A percentile compares a stretch with the other conserved stretches of the same genome.
phyloP scores from a whole-genome alignment of 805 yeast genomes.

The Candida sonorensis region DNA sequence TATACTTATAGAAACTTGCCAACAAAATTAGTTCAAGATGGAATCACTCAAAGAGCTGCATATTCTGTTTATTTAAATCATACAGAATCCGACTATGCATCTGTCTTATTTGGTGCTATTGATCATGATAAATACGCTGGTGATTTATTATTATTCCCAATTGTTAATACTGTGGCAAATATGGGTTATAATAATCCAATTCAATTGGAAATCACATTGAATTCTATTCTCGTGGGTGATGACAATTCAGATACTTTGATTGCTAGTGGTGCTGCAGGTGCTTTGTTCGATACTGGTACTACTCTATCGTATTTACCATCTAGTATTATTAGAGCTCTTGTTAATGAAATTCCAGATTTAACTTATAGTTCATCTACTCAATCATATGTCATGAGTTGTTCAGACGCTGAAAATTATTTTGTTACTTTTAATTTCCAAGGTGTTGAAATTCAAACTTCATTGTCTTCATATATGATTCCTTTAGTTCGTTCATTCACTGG shows the following conservation, averaged over 20 bases:
- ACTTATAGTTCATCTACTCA: slow-evolving; percentile 33
- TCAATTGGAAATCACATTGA: slow-evolving; percentile 43
- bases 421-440: slow-evolving; percentile 55
- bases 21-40: slow-evolving; percentile 46
- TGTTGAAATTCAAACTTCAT: slow-evolving; percentile 43
- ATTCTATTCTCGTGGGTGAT: slow-evolving; percentile 27
- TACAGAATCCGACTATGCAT: slow-evolving; percentile 36
- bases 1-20: slow-evolving; percentile 65
- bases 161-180: slow-evolving; percentile 35
- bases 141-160: slow-evolving; percentile 39
- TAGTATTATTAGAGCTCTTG: slow-evolving; percentile 19
- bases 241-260: slow-evolving; percentile 14
- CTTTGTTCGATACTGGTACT: slow-evolving; percentile 53
- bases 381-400: slow-evolving; percentile 42
- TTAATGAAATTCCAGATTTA: slow-evolving; percentile 30
- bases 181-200: slow-evolving; percentile 33
- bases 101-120: slow-evolving; percentile 66
- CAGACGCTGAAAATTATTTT: slow-evolving; percentile 16
- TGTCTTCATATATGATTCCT: slow-evolving; percentile 21
- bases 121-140: slow-evolving; percentile 61
- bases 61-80: slow-evolving; percentile 59
- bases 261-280: slow-evolving; percentile 28
- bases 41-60: slow-evolving; percentile 45
- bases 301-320: slow-evolving; percentile 42
- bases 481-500: slow-evolving; percentile 12